Base-by-base conservation (phyloP, 805 yeast genomes). In the Saccharomyces cerevisiae region DNA sequence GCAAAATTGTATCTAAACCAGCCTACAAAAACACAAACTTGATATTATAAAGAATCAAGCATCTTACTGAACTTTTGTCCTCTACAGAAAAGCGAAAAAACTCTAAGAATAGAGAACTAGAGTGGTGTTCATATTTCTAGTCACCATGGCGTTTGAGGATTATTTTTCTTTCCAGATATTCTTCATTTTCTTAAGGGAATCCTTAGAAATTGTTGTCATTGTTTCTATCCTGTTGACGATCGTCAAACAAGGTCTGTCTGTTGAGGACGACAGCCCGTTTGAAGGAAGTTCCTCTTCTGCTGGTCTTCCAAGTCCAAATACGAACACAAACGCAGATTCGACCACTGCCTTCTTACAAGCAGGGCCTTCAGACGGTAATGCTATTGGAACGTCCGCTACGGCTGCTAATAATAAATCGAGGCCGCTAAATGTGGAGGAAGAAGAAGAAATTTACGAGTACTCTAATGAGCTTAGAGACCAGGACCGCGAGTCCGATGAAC, bases 131-230 rank as follows among this genome's bases (percentile, higher is more conserved):
- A 9, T 14, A 31, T 14, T 41, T 10, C 26, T 32, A 14, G 14
- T 22, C 22, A 24, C 41, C 17, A 69, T 69, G 66, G 55, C 53
- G 2, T 64, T 73, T 47, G 82, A 77, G 48, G 76, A 80, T 48
- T 74, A 76, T 53, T 86, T 86, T 68, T 85, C 89, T 2, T 80
- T 84, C 50, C 89, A 85, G 70, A 82, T 85, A 32, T 86, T 85
- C 65, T 83, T 86, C 66, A 86, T 86, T 51, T 83, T 85, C 36
- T 68, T 86, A 27, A 73, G 94, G 61, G 94, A 86, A 64, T 83
- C 91, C 0, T 65, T 86, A 51, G 94, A 86, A 69, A 82, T 83
- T 65, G 85, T 87, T n/a, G 80, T 86, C 55, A 86, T 86, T 56
- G 79, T 86, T 2, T 84, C 91, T 1, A 89, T 86, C 28, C 71